phyloP scores from a whole-genome alignment of 305 asterid species.

The Withania somnifera region DNA sequence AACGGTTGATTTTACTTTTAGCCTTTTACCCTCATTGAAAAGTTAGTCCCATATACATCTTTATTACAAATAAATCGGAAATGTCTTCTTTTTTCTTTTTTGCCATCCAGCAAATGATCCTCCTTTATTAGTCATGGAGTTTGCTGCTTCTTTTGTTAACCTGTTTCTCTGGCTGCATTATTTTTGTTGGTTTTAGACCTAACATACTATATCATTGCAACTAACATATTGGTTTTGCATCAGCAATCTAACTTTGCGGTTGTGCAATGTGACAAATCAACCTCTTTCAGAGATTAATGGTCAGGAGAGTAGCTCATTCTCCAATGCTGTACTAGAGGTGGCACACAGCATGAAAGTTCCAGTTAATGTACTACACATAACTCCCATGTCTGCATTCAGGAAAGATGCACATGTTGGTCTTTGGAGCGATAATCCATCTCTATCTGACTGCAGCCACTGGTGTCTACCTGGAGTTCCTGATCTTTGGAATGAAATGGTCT shows the following conservation, averaged over 20 bases:
- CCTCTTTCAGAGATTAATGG: slow-evolving; percentile 44
- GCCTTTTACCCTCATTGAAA: background rate
- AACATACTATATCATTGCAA: background rate
- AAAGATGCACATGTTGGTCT: slow-evolving; percentile 72
- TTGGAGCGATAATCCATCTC: slow-evolving; percentile 55
- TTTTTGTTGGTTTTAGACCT: background rate
- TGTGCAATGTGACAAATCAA: slow-evolving; percentile 47
- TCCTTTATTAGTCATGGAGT: background rate
- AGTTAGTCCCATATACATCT: background rate
- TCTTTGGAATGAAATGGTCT: slow-evolving; percentile 54
- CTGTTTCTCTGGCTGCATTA: too few species aligned
- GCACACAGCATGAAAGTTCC: slow-evolving; percentile 50
- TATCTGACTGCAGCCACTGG: slow-evolving; percentile 89
- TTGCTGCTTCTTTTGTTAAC: too few species aligned
- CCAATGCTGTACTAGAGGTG: slow-evolving; percentile 37
- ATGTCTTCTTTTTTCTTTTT: background rate
- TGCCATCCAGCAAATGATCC: background rate
- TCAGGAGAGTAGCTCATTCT: slow-evolving; percentile 35
- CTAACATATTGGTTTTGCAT: background rate
- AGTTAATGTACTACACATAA: slow-evolving; percentile 50
- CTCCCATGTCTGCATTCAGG: slow-evolving; percentile 62
- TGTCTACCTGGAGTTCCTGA: slow-evolving; percentile 78
- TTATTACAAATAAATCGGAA: background rate
- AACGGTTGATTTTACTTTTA: background rate
- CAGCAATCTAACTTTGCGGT: slow-evolving; percentile 41